These are phyloP conservation scores for Xylaria scruposa DNA, from an alignment of 495 filamentous ascomycete genomes.

Conservation along the genomic window DNA sequence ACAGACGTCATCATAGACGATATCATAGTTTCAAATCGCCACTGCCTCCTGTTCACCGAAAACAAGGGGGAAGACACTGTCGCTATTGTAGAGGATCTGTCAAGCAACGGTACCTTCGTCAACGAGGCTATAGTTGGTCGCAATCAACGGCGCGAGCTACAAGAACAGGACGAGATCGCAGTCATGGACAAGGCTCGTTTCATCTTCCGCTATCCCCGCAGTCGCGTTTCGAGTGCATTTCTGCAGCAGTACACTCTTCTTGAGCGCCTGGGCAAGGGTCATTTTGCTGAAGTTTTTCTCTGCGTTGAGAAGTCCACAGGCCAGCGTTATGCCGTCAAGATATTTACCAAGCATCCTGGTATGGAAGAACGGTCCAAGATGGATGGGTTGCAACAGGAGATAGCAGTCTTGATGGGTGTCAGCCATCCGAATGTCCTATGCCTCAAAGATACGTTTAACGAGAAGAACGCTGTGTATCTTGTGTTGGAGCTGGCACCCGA, in stretches of 20 bases:
- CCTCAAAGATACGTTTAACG: conserved; percentile 94
- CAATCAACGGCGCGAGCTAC: conserved; percentile 86
- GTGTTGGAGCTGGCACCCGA: conserved; percentile 90
- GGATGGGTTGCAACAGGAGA: conserved; percentile 90
- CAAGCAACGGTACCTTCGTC: conserved; percentile 95
- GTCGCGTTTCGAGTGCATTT: conserved; percentile 77
- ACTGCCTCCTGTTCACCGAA: conserved; percentile 90
- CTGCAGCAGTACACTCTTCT: conserved; percentile 82
- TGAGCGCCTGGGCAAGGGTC: conserved; percentile 91
- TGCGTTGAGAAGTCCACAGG: conserved; percentile 88
- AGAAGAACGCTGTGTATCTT: conserved; percentile 87
- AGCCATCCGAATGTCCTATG: conserved; percentile 95
- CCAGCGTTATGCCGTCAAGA: conserved; percentile 87
- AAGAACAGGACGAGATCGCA: conserved; percentile 87
- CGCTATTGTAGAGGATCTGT: conserved; percentile 90
- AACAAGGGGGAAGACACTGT: conserved; percentile 78
- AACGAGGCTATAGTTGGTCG: conserved; percentile 90
- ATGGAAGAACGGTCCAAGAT: conserved; percentile 82
- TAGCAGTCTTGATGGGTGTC: conserved; percentile 93
- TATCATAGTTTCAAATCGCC: conserved; percentile 91
- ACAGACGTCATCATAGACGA: conserved; percentile 80
- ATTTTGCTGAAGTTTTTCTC: conserved; percentile 94
- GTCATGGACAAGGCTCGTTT: conserved; percentile 83
- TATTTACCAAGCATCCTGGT: conserved; percentile 82
- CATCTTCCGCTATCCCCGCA: conserved; percentile 86